phyloP scores from a whole-genome alignment of 306 rosid genomes.

The Sesbania bispinosa region DNA sequence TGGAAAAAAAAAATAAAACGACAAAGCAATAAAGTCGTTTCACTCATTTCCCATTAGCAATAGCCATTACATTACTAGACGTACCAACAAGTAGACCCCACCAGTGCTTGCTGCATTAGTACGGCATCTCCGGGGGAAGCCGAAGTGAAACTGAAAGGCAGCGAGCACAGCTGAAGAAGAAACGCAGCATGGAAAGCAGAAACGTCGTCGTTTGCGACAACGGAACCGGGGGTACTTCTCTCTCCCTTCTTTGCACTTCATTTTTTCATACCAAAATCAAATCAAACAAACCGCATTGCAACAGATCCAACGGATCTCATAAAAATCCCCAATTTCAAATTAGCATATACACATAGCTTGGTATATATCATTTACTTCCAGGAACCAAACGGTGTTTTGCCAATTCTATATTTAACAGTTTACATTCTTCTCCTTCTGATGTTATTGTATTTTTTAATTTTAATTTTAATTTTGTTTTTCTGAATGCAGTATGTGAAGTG shows the following conservation, averaged over 20 bases:
- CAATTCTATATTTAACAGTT: neutral
- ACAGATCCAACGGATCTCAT: conserved; percentile 10
- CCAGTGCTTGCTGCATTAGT: conserved; percentile 12
- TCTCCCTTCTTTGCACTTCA: neutral
- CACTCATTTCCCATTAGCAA: too few relatives aligned
- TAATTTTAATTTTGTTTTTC: neutral
- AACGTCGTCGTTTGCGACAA: conserved; percentile 96
- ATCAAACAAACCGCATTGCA: neutral
- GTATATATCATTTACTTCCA: too few relatives aligned
- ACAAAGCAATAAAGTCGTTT: neutral
- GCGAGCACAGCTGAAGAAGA: conserved; percentile 15
- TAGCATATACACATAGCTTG: neutral
- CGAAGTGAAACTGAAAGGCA: neutral
- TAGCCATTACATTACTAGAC: too few relatives aligned
- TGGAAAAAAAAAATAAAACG: neutral
- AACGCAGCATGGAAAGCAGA: conserved; percentile 60
- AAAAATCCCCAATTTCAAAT: neutral
- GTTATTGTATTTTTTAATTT: neutral
- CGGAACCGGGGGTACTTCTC: conserved; percentile 80
- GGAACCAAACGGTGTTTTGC: neutral
- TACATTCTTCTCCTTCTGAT: neutral
- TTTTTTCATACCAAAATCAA: neutral
- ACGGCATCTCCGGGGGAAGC: conserved; percentile 29
- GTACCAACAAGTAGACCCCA: neutral
- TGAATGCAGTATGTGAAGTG: conserved; percentile 87